Percentiles rank a stretch among this genome's conserved stretches.
Evolutionary conservation across 1,284 basidiomycete genomes (phyloP).

Genomic region (Naganishia liquefaciens): DNA sequence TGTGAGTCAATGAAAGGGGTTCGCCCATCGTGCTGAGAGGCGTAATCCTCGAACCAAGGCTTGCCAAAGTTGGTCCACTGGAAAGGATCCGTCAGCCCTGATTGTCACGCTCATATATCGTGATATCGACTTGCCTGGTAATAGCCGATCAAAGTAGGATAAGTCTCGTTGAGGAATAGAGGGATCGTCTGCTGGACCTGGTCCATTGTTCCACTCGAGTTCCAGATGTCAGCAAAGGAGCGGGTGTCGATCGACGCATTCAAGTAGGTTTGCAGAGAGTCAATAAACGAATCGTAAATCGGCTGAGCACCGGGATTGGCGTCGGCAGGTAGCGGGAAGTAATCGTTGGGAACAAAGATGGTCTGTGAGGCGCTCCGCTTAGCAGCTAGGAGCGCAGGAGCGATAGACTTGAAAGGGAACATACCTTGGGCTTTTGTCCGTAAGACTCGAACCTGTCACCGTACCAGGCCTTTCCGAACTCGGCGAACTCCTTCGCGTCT

Average conservation of each 20-base stretch:
- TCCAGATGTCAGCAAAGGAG: constrained; percentile 49
- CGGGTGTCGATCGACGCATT: constrained; percentile 48
- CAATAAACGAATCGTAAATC: constrained; percentile 53
- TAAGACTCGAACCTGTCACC: constrained; percentile 45
- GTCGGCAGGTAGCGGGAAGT: constrained; percentile 43
- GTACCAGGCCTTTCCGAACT: constrained; percentile 43
- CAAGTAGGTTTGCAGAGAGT: constrained; percentile 50
- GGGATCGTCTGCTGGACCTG: constrained; percentile 40
- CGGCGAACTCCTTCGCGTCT: constrained; percentile 46
- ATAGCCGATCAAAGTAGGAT: constrained; percentile 51
- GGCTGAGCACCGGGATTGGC: constrained; percentile 40
- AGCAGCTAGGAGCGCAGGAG: background rate
- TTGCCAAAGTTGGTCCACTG: constrained; percentile 49
- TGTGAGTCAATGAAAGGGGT: constrained; percentile 55
- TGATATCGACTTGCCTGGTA: constrained; percentile 41
- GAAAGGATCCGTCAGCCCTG: background rate
- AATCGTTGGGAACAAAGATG: constrained; percentile 51
- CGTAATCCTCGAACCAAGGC: constrained; percentile 54
- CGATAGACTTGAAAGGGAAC: background rate
- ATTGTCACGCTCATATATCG: background rate
- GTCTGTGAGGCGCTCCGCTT: constrained; percentile 34
- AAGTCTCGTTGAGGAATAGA: constrained; percentile 47
- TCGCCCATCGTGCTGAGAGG: constrained; percentile 50
- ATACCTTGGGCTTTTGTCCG: constrained; percentile 46
- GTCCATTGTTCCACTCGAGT: constrained; percentile 39